These are phyloP conservation scores for Carnegiea gigantea DNA, from an alignment of 179 eudicot species.

Conservation along the genomic window DNA sequence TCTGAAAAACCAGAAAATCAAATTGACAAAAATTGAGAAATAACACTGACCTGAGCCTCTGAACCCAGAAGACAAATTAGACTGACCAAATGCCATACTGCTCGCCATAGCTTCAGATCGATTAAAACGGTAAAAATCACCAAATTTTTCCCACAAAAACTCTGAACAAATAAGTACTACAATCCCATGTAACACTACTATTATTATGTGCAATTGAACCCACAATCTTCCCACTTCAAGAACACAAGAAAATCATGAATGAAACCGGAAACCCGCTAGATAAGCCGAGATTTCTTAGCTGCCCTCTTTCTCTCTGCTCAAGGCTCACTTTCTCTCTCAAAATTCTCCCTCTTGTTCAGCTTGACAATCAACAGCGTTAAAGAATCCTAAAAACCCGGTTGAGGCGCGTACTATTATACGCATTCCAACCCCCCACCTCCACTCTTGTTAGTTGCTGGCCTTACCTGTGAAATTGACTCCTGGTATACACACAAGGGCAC, in stretches of 20 bases:
- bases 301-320: slow-evolving; percentile 6
- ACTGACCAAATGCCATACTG: slow-evolving; percentile 35
- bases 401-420: slow-evolving; percentile 29
- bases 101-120: slow-evolving; percentile 17
- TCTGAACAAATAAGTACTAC: slow-evolving; percentile 11
- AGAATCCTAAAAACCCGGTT: slow-evolving; percentile 15
- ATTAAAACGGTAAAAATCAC: neutral
- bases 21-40: neutral
- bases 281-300: neutral
- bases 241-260: too few species aligned
- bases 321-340: neutral
- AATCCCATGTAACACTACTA: neutral
- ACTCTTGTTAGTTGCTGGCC: slow-evolving; percentile 7
- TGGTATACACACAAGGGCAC: slow-evolving; percentile 30
- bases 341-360: neutral
- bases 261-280: neutral
- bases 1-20: slow-evolving; percentile 11
- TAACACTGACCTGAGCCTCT: slow-evolving; percentile 27
- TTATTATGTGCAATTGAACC: neutral
- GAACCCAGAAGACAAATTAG: slow-evolving; percentile 20
- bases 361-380: slow-evolving; percentile 21
- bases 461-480: slow-evolving; percentile 30
- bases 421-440: neutral
- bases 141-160: slow-evolving; percentile 2
- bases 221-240: too few species aligned